Evolutionary conservation across 225 moss, liverwort and hornwort species (phyloP), one percentile per base, ranked within the genome.

Genomic region (Sphagnum tenellum): DNA sequence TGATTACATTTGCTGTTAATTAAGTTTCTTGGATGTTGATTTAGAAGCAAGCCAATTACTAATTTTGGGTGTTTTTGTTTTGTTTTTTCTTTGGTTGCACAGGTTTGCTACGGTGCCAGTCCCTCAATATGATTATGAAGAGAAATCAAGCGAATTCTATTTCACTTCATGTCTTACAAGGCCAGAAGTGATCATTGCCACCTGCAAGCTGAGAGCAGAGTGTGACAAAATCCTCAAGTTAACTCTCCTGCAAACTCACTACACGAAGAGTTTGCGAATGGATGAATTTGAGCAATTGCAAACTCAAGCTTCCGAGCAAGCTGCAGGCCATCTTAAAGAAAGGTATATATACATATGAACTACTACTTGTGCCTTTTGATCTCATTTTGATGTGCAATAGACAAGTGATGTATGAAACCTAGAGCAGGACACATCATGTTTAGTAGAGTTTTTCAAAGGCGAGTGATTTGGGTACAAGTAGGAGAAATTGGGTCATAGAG

Each of bases 201-300:
- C 77, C 14, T 77, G 73, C 45, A 91, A 91, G 72, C 54, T 88
- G 56, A 76, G 4, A 57, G 67, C 70, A 5, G 91, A 94, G 55
- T 94, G 94, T 75, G 70, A 74, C 9, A 94, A 94, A 66, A 84
- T 91, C 8, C 70, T 87, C 0, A 91, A 89, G 52, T 2, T 94
- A 65, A 65, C 67, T 14, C 77, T 89, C 59, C 69, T 94, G 66
- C 85, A 87, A 73, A 88, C 72, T 9, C 87, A 94, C 44, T 87
- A 88, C 44, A 89, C 78, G 60, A 94, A 91, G 64, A 94, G 87
- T 76, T 73, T 94, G 47, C 89, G 70, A 12, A 45, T 94, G 46
- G 94, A 94, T 66, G 91, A 94, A 80, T 91, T 94, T 81, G 91
- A 94, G 7, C 79, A 83, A 57, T 82, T 94, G 77, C 85, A 94